Evolutionary conservation across 768 basidiomycete genomes (phyloP), one percentile per base, ranked within the genome.

Genomic region (Amanita molliuscula): DNA sequence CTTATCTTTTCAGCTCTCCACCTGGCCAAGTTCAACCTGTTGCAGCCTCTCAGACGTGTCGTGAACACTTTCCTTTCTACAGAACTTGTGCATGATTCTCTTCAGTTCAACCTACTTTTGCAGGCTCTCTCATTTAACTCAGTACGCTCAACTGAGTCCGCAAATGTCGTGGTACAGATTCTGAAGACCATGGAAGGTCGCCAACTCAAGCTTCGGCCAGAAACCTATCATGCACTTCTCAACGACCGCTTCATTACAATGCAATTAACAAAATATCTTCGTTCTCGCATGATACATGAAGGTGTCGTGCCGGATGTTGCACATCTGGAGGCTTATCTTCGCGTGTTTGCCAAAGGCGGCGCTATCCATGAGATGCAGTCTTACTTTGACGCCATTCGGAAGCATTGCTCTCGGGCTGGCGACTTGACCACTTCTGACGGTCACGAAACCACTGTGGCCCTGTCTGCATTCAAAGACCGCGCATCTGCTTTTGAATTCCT

Each of bases 51-150:
- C 41, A 72, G 68, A 13, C 66, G 65, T 11, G 55, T 81, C 21
- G 57, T 77, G 8, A 61, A 72, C 29, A 59, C 62, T 11, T 72
- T 79, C 52, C 62, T 77, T 20, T 54, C 52, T 26, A 64, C 67
- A 3, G 56, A 60, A 13, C 50, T 70, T 29, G 58, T 63, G 35
- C 45, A 68, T 20, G 48, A 51, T 26, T 44, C 45, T 50, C 55
- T 67, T 23, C 63, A 72, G 48, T 80, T 75, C 65, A 82, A 82
- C 55, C 66, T 73, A 45, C 62, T 82, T 43, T 70, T 82, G 16
- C 70, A 71, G 44, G 73, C 77, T 4, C 61, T 82, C 21, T 68
- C 79, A 0, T 56, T 57, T 47, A 63, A 68, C 43, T 69, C 72
- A 11, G 65, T 67, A 3, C 61, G 65, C 13, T 72, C 75, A 1